Percentiles rank a stretch among this genome's conserved stretches.
Evolutionary conservation across 1,284 basidiomycete genomes (phyloP).

Genomic region (Cutaneotrichosporon mucoides): DNA sequence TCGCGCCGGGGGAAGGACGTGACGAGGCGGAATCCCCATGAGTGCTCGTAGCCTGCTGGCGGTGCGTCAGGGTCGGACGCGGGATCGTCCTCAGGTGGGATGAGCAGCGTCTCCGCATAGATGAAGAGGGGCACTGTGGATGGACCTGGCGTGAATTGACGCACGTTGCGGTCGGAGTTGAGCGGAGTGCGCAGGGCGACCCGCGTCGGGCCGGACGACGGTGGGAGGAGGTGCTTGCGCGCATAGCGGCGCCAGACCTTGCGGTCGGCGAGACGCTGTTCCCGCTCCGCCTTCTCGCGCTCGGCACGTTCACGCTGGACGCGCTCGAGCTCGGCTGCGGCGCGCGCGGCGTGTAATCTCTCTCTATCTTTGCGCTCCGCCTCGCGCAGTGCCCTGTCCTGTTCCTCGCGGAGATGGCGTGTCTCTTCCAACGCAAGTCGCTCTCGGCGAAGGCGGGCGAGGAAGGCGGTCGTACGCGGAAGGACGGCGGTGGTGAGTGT

Average conservation of each 20-base stretch:
- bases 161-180: conserved; percentile 32
- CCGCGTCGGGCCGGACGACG: conserved; percentile 25
- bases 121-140: conserved; percentile 39
- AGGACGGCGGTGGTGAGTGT: conserved; percentile 68
- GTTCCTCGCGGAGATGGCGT: conserved; percentile 68
- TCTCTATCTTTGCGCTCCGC: conserved; percentile 66
- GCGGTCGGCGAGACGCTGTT: conserved; percentile 17
- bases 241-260: conserved; percentile 43
- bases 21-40: conserved; percentile 34
- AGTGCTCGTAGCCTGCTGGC: conserved; percentile 36
- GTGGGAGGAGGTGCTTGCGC: conserved; percentile 35
- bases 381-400: conserved; percentile 72
- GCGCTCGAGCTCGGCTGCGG: conserved; percentile 28
- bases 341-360: conserved; percentile 25
- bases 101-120: conserved; percentile 45
- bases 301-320: conserved; percentile 42
- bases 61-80: conserved; percentile 33
- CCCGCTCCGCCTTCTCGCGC: conserved; percentile 22
- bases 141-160: conserved; percentile 26
- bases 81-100: conserved; percentile 23
- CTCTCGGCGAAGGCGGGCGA: conserved; percentile 59
- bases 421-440: conserved; percentile 58
- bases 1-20: conserved; percentile 44
- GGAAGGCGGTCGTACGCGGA: conserved; percentile 71
- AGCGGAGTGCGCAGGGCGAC: conserved; percentile 40